Evolutionary conservation across 768 basidiomycete species (phyloP).

Genomic region (Calocybe gangraenosa): DNA sequence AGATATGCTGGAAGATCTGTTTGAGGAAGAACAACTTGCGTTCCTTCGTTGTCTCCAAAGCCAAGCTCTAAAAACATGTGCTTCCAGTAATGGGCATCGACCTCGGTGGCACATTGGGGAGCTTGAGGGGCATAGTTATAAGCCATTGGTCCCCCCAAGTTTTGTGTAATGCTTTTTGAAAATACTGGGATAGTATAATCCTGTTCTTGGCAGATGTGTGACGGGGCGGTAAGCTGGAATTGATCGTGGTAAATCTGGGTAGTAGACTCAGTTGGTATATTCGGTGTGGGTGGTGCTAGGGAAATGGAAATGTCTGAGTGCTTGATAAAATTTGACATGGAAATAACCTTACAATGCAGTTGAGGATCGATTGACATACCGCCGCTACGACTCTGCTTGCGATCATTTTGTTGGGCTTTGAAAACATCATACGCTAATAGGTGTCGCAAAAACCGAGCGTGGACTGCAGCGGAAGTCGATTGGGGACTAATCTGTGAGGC

Average conservation of each 20-base stretch:
- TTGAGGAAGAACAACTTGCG: conserved; percentile 19
- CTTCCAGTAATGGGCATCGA: conserved; percentile 70
- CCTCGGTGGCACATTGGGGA: conserved; percentile 44
- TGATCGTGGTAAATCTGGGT: conserved; percentile 30
- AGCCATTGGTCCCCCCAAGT: conserved; percentile 15
- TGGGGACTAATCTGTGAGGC: conserved; percentile 59
- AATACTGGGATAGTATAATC: conserved; percentile 15
- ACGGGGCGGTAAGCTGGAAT: conserved; percentile 38
- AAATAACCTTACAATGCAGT: conserved; percentile 41
- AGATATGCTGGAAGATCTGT: conserved; percentile 23
- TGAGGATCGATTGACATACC: conserved; percentile 51
- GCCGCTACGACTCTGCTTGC: conserved; percentile 31
- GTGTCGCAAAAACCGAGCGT: conserved; percentile 74
- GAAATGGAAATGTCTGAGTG: conserved; percentile 3
- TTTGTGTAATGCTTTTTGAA: conserved; percentile 8
- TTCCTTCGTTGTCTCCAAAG: conserved; percentile 47
- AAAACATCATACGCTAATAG: conserved; percentile 63
- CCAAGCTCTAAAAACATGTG: conserved; percentile 75
- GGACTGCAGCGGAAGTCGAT: conserved; percentile 66
- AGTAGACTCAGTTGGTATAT: conserved; percentile 22
- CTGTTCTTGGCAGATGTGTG: conserved; percentile 16
- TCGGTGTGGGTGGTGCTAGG: conserved; percentile 13
- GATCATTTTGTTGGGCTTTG: conserved; percentile 42
- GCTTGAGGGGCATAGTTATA: conserved; percentile 31
- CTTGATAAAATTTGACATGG: neutral